These are phyloP conservation scores for Microglena sp. DNA, from an alignment of 139 green algal species.

Conservation along the genomic window DNA sequence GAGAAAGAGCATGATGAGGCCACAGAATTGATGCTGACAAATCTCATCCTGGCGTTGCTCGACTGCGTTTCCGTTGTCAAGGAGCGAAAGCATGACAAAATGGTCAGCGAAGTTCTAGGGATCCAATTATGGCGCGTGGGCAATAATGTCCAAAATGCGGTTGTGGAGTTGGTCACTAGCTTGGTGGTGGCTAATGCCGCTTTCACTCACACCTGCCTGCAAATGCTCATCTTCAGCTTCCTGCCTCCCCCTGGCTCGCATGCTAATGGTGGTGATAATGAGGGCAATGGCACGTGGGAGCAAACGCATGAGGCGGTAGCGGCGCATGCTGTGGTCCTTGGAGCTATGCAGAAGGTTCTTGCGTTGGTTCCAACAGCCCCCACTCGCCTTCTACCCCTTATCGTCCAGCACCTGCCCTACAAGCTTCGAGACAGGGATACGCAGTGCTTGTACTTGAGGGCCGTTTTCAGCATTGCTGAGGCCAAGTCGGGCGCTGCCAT, in stretches of 20 bases:
- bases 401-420: conserved; percentile 52
- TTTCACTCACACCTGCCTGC: conserved; percentile 53
- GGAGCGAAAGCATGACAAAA: conserved; percentile 34
- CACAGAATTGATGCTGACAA: conserved; percentile 18
- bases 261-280: conserved; percentile 1
- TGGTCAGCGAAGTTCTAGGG: conserved; percentile 41
- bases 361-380: conserved; percentile 56
- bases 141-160: conserved; percentile 33
- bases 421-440: conserved; percentile 50
- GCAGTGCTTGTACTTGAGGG: conserved; percentile 67
- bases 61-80: conserved; percentile 25
- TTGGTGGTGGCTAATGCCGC: conserved; percentile 52
- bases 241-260: conserved; percentile 31
- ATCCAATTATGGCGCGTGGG: conserved; percentile 40
- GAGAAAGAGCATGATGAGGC: conserved; percentile 12
- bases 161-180: conserved; percentile 51
- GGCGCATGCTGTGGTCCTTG: conserved; percentile 43
- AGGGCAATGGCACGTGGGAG: conserved; percentile 36
- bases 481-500: conserved; percentile 32
- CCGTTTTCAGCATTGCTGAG: conserved; percentile 49
- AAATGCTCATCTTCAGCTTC: conserved; percentile 52
- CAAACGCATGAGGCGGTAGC: conserved; percentile 13
- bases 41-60: conserved; percentile 28
- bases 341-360: conserved; percentile 35
- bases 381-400: conserved; percentile 39